Percentiles rank a stretch among this genome's conserved stretches.
Conservation (phyloP, 495 filamentous ascomycete species). For the Cryomyces minteri region DNA sequence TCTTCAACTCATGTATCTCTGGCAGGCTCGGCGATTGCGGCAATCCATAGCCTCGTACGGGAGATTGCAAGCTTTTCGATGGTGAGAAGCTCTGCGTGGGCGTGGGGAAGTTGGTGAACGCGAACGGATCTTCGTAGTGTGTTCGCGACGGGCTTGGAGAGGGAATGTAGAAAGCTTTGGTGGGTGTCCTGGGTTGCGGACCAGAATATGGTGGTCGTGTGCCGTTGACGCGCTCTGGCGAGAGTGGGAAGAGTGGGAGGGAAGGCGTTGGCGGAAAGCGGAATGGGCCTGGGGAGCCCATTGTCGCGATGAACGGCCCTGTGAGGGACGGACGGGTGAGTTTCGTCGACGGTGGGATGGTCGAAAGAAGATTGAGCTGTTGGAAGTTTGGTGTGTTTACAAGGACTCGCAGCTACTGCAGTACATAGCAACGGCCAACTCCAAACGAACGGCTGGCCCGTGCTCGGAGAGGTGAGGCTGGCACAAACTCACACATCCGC, state of each 20-base stretch:
- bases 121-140: conserved; percentile 1
- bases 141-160: conserved; percentile 3
- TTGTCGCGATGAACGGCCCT: not conserved
- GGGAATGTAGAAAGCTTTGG: not conserved
- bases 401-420: too few species aligned
- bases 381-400: too few species aligned
- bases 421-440: too few species aligned
- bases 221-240: conserved; percentile 61
- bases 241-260: conserved; percentile 48
- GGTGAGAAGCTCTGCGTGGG: not conserved
- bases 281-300: not conserved
- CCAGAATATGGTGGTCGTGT: conserved; percentile 12
- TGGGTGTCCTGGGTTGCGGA: conserved; percentile 6
- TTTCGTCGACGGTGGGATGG: too few species aligned
- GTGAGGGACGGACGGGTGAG: too few species aligned
- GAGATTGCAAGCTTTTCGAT: conserved; percentile 1
- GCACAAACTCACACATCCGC: too few species aligned
- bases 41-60: conserved; percentile 10
- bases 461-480: too few species aligned
- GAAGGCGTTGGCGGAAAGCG: conserved; percentile 22
- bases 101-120: not conserved
- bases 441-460: too few species aligned
- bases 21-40: conserved; percentile 34
- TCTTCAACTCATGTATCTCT: conserved; percentile 22
- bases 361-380: too few species aligned